phyloP scores from a whole-genome alignment of 2,329 filamentous ascomycete genomes.

The Basipetospora sp. region DNA sequence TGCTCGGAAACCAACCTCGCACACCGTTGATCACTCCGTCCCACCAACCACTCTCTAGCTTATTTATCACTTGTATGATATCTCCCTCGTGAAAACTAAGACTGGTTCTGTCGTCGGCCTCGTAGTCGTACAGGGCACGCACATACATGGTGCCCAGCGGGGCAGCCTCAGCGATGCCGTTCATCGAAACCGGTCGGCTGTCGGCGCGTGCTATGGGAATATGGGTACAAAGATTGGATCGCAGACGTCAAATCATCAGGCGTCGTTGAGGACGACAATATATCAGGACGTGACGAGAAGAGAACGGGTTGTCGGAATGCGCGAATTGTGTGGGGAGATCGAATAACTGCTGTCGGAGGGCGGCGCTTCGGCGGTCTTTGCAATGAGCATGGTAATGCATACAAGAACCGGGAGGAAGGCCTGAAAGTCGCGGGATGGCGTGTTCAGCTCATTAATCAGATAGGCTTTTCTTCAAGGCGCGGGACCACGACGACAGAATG shows the following conservation, averaged over 20 bases:
- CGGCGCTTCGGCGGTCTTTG: constrained; percentile 24
- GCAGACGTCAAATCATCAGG: constrained; percentile 9
- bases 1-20: constrained; percentile 97
- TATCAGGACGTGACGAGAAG: constrained; percentile 9
- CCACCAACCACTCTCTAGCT: constrained; percentile 98
- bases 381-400: constrained; percentile 35
- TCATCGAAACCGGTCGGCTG: constrained; percentile 30
- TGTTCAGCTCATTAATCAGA: too few species aligned
- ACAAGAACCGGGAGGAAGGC: too few species aligned
- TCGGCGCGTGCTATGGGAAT: constrained; percentile 9
- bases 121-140: constrained; percentile 91
- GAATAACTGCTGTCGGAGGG: constrained; percentile 30
- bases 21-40: constrained; percentile 95
- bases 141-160: constrained; percentile 69
- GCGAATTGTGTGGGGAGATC: constrained; percentile 21
- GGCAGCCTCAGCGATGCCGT: constrained; percentile 44
- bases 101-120: constrained; percentile 91
- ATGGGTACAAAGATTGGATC: constrained; percentile 7
- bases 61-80: constrained; percentile 95
- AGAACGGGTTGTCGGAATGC: constrained; percentile 9
- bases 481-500: too few species aligned
- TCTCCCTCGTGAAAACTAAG: constrained; percentile 94
- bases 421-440: too few species aligned
- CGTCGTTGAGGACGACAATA: constrained; percentile 8
- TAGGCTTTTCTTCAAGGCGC: too few species aligned